phyloP scores from a whole-genome alignment of 2,329 filamentous ascomycete species.

The Dactylellina drechsleri region DNA sequence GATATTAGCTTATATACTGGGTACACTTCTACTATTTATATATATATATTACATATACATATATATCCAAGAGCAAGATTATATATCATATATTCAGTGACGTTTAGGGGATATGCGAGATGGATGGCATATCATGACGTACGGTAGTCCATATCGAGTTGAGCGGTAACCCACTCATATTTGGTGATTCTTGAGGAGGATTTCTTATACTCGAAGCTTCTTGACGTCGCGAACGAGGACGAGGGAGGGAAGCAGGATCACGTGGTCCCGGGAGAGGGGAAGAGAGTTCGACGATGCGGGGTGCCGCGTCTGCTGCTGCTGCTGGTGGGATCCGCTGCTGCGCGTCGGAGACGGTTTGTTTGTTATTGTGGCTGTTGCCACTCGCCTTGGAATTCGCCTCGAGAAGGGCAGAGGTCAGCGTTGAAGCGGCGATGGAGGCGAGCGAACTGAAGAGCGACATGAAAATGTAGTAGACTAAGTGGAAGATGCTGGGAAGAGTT shows the following conservation, averaged over 20 bases:
- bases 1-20: background rate
- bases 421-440: conserved; percentile 32
- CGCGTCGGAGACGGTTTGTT: conserved; percentile 1
- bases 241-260: background rate
- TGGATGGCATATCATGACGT: background rate
- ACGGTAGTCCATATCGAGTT: conserved; percentile 52
- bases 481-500: background rate
- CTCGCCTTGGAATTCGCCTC: conserved; percentile 9
- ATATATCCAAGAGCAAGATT: too few species aligned
- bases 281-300: conserved; percentile 26
- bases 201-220: background rate
- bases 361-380: conserved; percentile 4
- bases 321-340: background rate
- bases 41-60: background rate
- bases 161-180: conserved; percentile 40
- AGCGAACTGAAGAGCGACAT: conserved; percentile 47
- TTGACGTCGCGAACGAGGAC: background rate
- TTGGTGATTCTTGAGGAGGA: background rate
- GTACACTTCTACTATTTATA: background rate
- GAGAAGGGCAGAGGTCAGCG: conserved; percentile 20
- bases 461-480: background rate
- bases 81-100: too few species aligned
- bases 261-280: conserved; percentile 5
- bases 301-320: background rate
- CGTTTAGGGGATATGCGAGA: too few species aligned